Base-by-base conservation (phyloP, 306 rosid genomes). In the Prunus padus region DNA sequence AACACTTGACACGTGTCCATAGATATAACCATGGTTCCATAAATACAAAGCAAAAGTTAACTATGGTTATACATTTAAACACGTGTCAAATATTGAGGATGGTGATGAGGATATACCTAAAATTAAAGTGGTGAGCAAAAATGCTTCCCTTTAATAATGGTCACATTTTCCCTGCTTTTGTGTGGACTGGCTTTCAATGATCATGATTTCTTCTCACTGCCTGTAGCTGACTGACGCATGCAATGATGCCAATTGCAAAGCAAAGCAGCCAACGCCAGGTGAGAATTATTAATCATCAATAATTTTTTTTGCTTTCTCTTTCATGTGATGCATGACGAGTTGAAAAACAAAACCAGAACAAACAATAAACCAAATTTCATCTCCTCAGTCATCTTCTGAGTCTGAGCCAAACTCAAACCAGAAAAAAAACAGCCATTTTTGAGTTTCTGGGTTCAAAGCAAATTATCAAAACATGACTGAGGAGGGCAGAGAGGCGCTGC, bases 391-490 rank as follows among this genome's bases (percentile, higher is more conserved):
- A 18, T 51, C 56, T 1, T 16, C 56, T 51, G 19, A 51, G 13
- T 16, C 56, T 51, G 19, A 51, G 13, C 37, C 67, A 30, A 19
- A n/a, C 12, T 7, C 11, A 28, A 2, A 13, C 66, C 4, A 8
- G 4, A 13, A 33, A 50, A 18, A 22, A 8, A 22, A 23, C 4
- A 62, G 42, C 44, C 42, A 59, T 12, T 59, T 62, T 30, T 30
- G 11, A 20, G 37, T 28, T 7, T 7, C 47, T 0, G 55, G 22
- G 40, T 30, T 16, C 22, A 8, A 33, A 64, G 33, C 37, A 49
- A 67, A 65, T 50, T n/a, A 13, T n/a, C 15, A 8, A 3, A 63
- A 13, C 12, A 88, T 91, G 97, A 89, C 23, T 13, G 88, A 78
- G 18, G 88, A 65, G 50, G 33, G 57, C 10, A 79, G 30, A 25